Evolutionary conservation across 495 filamentous ascomycete species (phyloP).

Genomic region (Penicillium odoratum): DNA sequence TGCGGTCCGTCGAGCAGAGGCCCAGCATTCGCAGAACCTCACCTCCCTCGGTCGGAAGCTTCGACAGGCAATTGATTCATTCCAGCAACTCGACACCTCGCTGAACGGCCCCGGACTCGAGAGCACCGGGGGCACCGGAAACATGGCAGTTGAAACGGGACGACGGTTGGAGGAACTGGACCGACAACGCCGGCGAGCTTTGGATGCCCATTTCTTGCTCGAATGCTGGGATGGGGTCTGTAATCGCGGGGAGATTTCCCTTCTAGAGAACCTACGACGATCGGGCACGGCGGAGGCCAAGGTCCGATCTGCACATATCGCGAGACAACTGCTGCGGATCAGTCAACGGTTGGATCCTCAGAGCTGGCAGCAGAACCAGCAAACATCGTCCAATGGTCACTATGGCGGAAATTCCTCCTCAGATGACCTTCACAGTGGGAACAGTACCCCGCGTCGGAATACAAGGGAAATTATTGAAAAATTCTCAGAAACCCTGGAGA

Average conservation of each 20-base stretch:
- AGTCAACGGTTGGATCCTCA: constrained; percentile 77
- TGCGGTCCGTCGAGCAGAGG: constrained; percentile 86
- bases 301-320: constrained; percentile 85
- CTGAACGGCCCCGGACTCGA: constrained; percentile 54
- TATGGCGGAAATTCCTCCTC: constrained; percentile 35
- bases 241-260: constrained; percentile 75
- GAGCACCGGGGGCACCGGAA: constrained; percentile 83
- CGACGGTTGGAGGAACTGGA: constrained; percentile 92
- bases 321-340: constrained; percentile 82
- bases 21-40: constrained; percentile 85
- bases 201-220: constrained; percentile 92
- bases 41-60: constrained; percentile 83
- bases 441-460: constrained; percentile 51
- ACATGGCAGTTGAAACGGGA: constrained; percentile 91
- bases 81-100: constrained; percentile 82
- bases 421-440: constrained; percentile 37
- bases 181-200: constrained; percentile 80
- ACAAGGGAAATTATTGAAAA: constrained; percentile 93
- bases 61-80: constrained; percentile 85
- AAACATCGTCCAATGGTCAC: constrained; percentile 54
- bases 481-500: constrained; percentile 92
- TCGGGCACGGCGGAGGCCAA: constrained; percentile 82
- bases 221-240: constrained; percentile 94
- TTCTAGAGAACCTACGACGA: constrained; percentile 76
- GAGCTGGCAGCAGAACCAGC: constrained; percentile 62